phyloP scores from a whole-genome alignment of 257 asterid genomes.

The Nicotiana sylvestris region DNA sequence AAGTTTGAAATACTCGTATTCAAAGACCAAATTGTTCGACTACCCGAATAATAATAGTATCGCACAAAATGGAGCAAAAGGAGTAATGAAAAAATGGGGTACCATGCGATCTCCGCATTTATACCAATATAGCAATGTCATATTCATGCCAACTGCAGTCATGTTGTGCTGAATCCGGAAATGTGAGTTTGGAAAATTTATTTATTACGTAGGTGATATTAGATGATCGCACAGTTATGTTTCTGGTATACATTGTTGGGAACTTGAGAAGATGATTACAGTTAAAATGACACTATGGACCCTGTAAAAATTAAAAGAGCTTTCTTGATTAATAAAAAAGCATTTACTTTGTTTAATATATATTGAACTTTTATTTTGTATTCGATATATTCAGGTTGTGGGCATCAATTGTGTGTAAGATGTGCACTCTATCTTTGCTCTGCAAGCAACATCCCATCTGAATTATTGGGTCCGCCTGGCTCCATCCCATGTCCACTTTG shows the following conservation, averaged over 20 bases:
- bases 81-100: not conserved
- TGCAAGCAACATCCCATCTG: slow-evolving; percentile 70
- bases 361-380: not conserved
- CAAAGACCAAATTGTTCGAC: not conserved
- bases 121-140: not conserved
- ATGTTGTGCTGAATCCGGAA: not conserved
- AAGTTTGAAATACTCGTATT: not conserved
- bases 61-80: not conserved
- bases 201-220: not conserved
- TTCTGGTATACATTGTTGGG: not conserved
- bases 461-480: slow-evolving; percentile 62
- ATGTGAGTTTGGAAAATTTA: not conserved
- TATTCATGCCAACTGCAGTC: not conserved
- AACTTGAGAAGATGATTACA: not conserved
- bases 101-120: not conserved
- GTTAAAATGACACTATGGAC: not conserved
- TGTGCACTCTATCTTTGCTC: slow-evolving; percentile 97
- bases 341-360: not conserved
- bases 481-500: slow-evolving; percentile 94
- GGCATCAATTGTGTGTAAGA: slow-evolving; percentile 81
- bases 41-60: not conserved
- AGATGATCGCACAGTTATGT: not conserved
- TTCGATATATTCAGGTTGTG: slow-evolving; percentile 58
- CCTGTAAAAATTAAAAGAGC: not conserved
- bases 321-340: not conserved